phyloP scores from a whole-genome alignment of 345 rosid genomes.

The Salix dunnii region DNA sequence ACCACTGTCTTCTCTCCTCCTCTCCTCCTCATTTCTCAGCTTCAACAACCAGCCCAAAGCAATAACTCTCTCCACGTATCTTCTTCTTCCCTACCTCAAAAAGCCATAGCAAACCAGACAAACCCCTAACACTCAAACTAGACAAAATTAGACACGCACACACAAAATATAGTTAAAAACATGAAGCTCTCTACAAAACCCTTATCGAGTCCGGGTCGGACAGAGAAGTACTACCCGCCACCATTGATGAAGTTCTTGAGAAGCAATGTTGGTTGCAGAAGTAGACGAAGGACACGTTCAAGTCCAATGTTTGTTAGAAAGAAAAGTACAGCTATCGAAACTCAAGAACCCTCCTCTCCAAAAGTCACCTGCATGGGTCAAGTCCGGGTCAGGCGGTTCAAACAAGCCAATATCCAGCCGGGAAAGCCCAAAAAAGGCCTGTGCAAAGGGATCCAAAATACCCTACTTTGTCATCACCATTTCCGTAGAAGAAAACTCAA shows the following conservation, averaged over 20 bases:
- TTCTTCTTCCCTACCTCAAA: not conserved
- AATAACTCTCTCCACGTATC: not conserved
- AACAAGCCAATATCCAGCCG: conserved; percentile 28
- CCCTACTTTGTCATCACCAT: conserved; percentile 29
- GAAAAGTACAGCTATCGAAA: conserved; percentile 49
- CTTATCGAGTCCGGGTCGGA: conserved; percentile 83
- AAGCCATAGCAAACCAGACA: too few relatives aligned
- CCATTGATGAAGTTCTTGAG: conserved; percentile 76
- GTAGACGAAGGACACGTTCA: conserved; percentile 69
- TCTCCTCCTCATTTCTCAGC: not conserved
- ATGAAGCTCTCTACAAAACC: conserved; percentile 65
- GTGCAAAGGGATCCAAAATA: conserved; percentile 44
- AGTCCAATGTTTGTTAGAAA: conserved; percentile 81
- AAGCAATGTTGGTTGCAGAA: conserved; percentile 60
- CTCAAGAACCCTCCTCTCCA: conserved; percentile 88
- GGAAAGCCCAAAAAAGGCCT: conserved; percentile 14
- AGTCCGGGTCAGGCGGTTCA: conserved; percentile 67
- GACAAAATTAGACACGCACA: not conserved
- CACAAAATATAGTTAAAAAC: not conserved
- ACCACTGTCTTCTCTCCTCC: not conserved
- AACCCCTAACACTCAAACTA: not conserved
- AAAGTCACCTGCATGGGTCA: conserved; percentile 98
- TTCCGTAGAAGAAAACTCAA: conserved; percentile 8
- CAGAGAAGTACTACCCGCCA: conserved; percentile 76
- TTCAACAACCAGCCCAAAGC: not conserved